These are phyloP conservation scores for Candida ficus DNA, from an alignment of 805 yeast genomes.

Conservation along the genomic window DNA sequence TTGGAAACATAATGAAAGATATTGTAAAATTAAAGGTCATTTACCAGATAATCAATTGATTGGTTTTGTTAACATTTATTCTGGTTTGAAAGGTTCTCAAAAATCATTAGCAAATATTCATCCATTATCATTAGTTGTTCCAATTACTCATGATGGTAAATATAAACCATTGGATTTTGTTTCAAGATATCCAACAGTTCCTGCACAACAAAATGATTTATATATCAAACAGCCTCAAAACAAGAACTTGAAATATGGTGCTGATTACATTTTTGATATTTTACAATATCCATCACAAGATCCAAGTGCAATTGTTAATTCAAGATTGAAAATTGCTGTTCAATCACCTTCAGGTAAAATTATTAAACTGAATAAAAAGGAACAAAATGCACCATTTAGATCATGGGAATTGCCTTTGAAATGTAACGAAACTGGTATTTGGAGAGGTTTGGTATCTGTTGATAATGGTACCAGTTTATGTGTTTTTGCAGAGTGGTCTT, in stretches of 20 bases:
- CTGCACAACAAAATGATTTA: constrained; percentile 63
- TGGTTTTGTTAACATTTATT: constrained; percentile 73
- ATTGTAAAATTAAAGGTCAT: constrained; percentile 74
- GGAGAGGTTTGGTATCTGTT: constrained; percentile 78
- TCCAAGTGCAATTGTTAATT: constrained; percentile 8
- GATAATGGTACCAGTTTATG: constrained; percentile 79
- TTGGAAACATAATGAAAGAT: constrained; percentile 60
- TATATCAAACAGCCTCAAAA: constrained; percentile 86
- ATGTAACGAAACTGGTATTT: constrained; percentile 68
- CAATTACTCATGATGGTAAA: constrained; percentile 67
- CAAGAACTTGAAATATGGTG: constrained; percentile 48
- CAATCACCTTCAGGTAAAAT: constrained; percentile 85
- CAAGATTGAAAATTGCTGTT: constrained; percentile 55
- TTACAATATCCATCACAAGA: constrained; percentile 40
- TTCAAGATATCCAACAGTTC: constrained; percentile 65
- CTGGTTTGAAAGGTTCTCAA: constrained; percentile 59
- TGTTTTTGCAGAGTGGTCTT: constrained; percentile 88
- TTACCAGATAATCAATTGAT: constrained; percentile 64
- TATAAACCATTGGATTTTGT: constrained; percentile 63
- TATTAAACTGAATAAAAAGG: constrained; percentile 49
- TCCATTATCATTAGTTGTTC: constrained; percentile 68
- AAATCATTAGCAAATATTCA: constrained; percentile 53
- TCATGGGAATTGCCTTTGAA: constrained; percentile 56
- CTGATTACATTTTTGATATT: constrained; percentile 60
- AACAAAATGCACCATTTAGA: constrained; percentile 42